Percentiles rank a stretch among this genome's conserved stretches.
Evolutionary conservation across 2,329 filamentous ascomycete species (phyloP).

Genomic region (Hypoxylon sp.): DNA sequence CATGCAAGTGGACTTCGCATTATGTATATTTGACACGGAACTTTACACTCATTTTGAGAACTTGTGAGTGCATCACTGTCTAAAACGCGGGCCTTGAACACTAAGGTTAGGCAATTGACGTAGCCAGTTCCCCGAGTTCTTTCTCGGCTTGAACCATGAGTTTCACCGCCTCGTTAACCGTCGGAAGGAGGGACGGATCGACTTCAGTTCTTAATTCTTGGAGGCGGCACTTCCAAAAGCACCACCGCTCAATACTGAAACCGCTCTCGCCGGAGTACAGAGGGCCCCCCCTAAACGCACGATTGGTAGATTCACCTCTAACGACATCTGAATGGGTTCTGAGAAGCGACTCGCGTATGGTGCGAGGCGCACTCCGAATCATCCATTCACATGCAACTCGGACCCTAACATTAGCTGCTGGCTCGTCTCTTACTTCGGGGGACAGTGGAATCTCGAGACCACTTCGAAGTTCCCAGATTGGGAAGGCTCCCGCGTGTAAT

Average conservation of each 20-base stretch:
- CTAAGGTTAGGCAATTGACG: no score
- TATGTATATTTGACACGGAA: no score
- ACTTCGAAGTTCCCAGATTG: conserved; percentile 10
- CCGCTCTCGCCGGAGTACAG: conserved; percentile 6
- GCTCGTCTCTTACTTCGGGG: neutral
- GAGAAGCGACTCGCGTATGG: conserved; percentile 6
- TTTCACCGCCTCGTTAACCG: conserved; percentile 6
- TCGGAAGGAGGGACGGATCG: neutral
- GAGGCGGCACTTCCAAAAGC: conserved; percentile 26
- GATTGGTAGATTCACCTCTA: neutral
- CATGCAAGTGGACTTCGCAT: no score
- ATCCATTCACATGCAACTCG: conserved; percentile 25
- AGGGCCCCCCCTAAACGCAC: conserved; percentile 1
- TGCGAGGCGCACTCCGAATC: neutral
- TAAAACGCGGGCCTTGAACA: no score
- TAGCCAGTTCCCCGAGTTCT: neutral
- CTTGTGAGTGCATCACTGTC: no score
- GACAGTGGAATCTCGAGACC: conserved; percentile 9
- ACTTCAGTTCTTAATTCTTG: conserved; percentile 11
- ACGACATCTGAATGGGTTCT: neutral
- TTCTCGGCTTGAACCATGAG: conserved; percentile 17
- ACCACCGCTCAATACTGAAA: conserved; percentile 27
- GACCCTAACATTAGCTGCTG: neutral
- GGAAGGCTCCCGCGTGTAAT: neutral
- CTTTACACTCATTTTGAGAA: no score